Evolutionary conservation across 2,329 filamentous ascomycete genomes (phyloP), one percentile per base, ranked within the genome.

Genomic region (Monosporascus sp.): DNA sequence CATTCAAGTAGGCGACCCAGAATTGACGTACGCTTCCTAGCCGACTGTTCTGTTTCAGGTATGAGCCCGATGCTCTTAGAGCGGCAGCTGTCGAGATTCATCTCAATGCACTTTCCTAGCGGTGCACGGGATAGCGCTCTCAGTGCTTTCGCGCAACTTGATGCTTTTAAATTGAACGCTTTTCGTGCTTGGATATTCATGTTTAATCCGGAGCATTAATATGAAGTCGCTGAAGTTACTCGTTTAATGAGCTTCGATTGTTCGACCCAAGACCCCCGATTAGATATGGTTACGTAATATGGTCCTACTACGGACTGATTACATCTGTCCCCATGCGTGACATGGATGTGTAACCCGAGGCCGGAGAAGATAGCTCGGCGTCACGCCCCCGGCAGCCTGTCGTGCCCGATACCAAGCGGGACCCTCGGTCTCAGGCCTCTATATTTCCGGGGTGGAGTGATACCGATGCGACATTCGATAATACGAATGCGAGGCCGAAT

Each of bases 211-310:
- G 67, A 69, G 5, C 61, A 71, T 46, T 77, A 82, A 54, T 73
- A 79, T 55, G 65, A 82, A 20, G 65, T 82, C 17, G 77, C 78
- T 50, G 79, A 82, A 56, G 76, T 77, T 6, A 77, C 77, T 1
- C 68, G 69, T 1, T 67, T 66, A 1, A 65, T 73, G 3, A 72
- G 70, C 0, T 60, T 80, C 5, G 44, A 22, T 38, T 45, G 46
- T 11, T 50, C 54, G 14, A 20, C 39, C 9, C 25, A 45, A 1
- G 52, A 54, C 24, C 3, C 50, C 18, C 6, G 54, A 56, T 47
- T 47, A 60, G 17, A 48, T 64, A 2, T 62, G 63, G 60, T 60
- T 68, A 2, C 64, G 65, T 49, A 65, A 66, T 1, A 65, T 61
- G 5, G 65, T 64, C 25, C 62, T 71, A 7, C 68, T 67, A 3